Conservation (phyloP, 768 basidiomycete species). For the Lactarius sp. region DNA sequence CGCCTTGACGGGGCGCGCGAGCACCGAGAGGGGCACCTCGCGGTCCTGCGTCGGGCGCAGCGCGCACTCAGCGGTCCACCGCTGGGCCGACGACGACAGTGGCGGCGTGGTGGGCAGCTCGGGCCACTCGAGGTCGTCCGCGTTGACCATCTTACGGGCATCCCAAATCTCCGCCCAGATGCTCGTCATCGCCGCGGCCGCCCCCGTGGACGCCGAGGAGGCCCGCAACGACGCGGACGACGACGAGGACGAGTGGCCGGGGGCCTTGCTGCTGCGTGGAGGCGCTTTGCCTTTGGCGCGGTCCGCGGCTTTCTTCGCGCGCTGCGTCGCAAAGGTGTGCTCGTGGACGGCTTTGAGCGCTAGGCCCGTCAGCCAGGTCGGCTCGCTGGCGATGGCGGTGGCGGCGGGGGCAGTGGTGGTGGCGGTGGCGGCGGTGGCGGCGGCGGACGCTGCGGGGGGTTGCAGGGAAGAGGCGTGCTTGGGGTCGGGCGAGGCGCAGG, state of each 20-base stretch:
- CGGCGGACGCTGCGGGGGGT: neutral
- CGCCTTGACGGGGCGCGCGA: conserved; percentile 28
- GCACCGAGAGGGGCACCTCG: conserved; percentile 28
- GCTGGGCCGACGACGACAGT: neutral
- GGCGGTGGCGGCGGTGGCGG: neutral
- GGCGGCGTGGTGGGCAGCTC: conserved; percentile 5
- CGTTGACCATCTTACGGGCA: neutral
- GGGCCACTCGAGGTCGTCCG: conserved; percentile 18
- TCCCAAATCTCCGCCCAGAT: conserved; percentile 20
- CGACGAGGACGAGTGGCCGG: neutral
- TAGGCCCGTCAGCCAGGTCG: conserved; percentile 9
- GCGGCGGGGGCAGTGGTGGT: neutral
- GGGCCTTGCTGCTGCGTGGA: neutral
- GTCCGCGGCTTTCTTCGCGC: conserved; percentile 23
- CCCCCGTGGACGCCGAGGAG: neutral
- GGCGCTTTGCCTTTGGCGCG: conserved; percentile 22
- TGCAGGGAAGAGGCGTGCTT: neutral
- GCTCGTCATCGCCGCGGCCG: neutral
- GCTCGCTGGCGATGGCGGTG: neutral
- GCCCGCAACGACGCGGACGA: neutral
- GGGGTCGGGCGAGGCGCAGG: neutral
- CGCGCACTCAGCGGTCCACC: neutral
- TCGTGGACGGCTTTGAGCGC: conserved; percentile 21
- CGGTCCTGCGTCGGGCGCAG: conserved; percentile 17
- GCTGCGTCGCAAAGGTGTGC: conserved; percentile 19